A percentile compares a stretch with the other conserved stretches of the same genome.
These are phyloP conservation scores for Cyclostephanos tholiformis DNA, from an alignment of 108 stramenopile species.

Conservation along the genomic window DNA sequence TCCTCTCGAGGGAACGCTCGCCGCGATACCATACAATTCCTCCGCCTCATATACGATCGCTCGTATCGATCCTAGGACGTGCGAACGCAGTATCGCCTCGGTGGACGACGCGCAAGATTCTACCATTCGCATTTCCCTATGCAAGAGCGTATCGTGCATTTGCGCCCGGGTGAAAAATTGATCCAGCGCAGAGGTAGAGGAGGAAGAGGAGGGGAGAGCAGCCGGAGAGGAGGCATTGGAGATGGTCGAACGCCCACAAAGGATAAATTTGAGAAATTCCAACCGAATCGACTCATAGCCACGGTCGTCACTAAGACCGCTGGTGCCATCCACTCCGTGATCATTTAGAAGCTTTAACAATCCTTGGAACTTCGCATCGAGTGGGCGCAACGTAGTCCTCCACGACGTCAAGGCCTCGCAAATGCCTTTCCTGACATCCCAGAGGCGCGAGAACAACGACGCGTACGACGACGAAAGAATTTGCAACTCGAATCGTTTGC, in stretches of 20 bases:
- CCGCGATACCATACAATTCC: constrained; percentile 67
- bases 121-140: constrained; percentile 58
- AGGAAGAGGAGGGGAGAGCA: constrained; percentile 8
- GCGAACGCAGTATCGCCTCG: constrained; percentile 58
- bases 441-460: constrained; percentile 60
- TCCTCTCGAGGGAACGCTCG: not conserved
- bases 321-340: constrained; percentile 55
- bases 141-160: constrained; percentile 81
- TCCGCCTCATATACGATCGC: constrained; percentile 62
- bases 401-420: constrained; percentile 54
- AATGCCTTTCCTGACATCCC: constrained; percentile 43
- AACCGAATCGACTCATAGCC: constrained; percentile 30
- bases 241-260: constrained; percentile 63
- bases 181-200: constrained; percentile 77
- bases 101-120: constrained; percentile 67
- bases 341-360: constrained; percentile 57
- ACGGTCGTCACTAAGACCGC: constrained; percentile 21
- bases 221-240: constrained; percentile 12
- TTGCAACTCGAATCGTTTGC: constrained; percentile 68
- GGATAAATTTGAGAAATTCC: constrained; percentile 70
- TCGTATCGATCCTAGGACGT: constrained; percentile 59
- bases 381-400: constrained; percentile 68
- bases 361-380: constrained; percentile 68
- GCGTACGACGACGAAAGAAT: constrained; percentile 59
- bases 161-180: constrained; percentile 82